Conservation (phyloP, 768 basidiomycete genomes). For the Amanita brunnescens region DNA sequence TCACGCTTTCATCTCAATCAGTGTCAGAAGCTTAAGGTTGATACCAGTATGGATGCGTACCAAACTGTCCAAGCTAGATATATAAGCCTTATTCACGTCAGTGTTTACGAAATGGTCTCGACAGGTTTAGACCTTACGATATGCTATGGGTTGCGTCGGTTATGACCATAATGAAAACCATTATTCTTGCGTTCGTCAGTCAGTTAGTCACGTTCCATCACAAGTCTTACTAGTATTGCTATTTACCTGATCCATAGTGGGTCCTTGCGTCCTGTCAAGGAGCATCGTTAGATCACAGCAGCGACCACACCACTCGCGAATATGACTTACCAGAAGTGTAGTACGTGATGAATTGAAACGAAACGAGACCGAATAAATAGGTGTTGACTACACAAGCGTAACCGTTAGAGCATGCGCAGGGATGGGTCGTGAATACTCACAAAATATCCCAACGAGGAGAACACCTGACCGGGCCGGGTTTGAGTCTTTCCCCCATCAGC, state of each 20-base stretch:
- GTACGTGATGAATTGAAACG: background rate
- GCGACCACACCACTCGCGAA: background rate
- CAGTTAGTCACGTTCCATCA: background rate
- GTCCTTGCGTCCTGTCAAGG: background rate
- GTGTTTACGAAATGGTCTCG: background rate
- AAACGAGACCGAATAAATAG: background rate
- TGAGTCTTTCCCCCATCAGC: too few species aligned
- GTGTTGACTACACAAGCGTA: background rate
- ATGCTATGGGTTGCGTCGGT: constrained; percentile 11
- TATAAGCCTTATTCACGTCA: constrained; percentile 5
- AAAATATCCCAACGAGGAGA: too few species aligned
- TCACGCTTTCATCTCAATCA: constrained; percentile 6
- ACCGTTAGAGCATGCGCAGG: too few species aligned
- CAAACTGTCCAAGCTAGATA: constrained; percentile 5
- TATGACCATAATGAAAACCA: constrained; percentile 10
- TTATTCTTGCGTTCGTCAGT: background rate
- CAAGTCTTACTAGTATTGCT: background rate
- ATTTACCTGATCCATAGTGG: background rate
- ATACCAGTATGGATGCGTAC: background rate
- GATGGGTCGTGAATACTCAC: too few species aligned
- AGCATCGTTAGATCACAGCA: background rate
- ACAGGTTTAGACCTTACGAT: constrained; percentile 9
- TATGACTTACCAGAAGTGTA: background rate
- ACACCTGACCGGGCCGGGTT: too few species aligned
- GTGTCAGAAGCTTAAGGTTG: background rate